Percentiles rank a stretch among this genome's conserved stretches.
Conservation (phyloP, 768 basidiomycete genomes). For the Leccinum aurantiacum region DNA sequence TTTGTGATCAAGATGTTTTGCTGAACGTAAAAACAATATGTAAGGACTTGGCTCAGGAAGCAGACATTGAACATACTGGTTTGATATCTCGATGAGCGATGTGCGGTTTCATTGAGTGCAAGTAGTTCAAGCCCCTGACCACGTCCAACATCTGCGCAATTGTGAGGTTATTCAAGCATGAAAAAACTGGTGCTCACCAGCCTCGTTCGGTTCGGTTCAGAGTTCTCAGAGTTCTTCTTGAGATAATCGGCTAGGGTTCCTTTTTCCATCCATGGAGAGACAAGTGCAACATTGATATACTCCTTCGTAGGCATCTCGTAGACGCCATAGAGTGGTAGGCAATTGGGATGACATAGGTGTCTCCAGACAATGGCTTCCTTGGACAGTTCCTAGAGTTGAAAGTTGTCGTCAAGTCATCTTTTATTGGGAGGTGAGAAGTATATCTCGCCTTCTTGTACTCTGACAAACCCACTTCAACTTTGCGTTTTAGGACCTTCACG, state of each 20-base stretch:
- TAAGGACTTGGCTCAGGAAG: background rate
- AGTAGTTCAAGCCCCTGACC: slow-evolving; percentile 40
- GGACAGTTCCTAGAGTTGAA: slow-evolving; percentile 21
- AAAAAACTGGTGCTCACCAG: slow-evolving; percentile 30
- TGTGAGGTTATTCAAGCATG: background rate
- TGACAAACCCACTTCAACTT: background rate
- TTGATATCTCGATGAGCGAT: slow-evolving; percentile 36
- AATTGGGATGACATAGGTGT: slow-evolving; percentile 35
- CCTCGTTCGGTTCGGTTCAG: slow-evolving; percentile 24
- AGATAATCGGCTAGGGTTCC: slow-evolving; percentile 35
- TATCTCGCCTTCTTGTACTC: slow-evolving; percentile 21
- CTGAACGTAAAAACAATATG: slow-evolving; percentile 29
- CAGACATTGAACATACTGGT: slow-evolving; percentile 22
- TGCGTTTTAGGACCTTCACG: slow-evolving; percentile 21
- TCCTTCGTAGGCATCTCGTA: slow-evolving; percentile 19
- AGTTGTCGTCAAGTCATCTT: background rate
- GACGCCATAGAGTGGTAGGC: slow-evolving; percentile 37
- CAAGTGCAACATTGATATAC: slow-evolving; percentile 25
- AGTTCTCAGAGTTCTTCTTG: slow-evolving; percentile 20
- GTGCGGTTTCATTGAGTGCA: slow-evolving; percentile 41
- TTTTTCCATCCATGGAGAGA: slow-evolving; percentile 42
- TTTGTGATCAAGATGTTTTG: slow-evolving; percentile 50
- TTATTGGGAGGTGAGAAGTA: background rate
- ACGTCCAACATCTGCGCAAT: slow-evolving; percentile 41
- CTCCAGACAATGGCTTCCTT: slow-evolving; percentile 37